These are phyloP conservation scores for Nicotiana tomentosiformis DNA, from an alignment of 257 asterid genomes.

Conservation along the genomic window DNA sequence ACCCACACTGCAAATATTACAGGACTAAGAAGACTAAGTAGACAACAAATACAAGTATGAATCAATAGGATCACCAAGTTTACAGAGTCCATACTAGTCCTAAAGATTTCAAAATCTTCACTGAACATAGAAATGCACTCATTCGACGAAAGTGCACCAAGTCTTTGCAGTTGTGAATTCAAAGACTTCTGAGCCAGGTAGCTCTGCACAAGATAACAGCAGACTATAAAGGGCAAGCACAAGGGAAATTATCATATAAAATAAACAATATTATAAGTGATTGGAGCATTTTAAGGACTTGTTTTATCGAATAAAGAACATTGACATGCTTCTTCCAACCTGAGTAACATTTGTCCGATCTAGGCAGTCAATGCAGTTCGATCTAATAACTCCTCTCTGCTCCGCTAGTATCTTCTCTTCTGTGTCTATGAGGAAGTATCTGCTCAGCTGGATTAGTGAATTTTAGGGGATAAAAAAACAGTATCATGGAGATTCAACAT, in stretches of 20 bases:
- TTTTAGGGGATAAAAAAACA: constrained; percentile 36
- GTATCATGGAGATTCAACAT: constrained; percentile 42
- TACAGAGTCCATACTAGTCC: constrained; percentile 46
- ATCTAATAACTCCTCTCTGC: constrained; percentile 78
- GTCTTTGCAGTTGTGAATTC: constrained; percentile 69
- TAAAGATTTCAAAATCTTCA: constrained; percentile 74
- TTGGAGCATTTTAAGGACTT: neutral
- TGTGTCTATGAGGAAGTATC: constrained; percentile 82
- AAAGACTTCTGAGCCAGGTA: constrained; percentile 77
- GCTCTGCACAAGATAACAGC: constrained; percentile 53
- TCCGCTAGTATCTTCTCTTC: constrained; percentile 64
- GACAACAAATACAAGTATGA: constrained; percentile 3
- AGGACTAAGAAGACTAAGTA: constrained; percentile 21
- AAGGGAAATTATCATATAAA: neutral
- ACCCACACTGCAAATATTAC: constrained; percentile 65
- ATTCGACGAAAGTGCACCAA: constrained; percentile 57
- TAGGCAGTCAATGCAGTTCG: constrained; percentile 95
- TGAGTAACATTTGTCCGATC: constrained; percentile 97
- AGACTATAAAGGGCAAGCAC: neutral
- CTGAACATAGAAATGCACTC: constrained; percentile 62
- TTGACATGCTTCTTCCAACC: constrained; percentile 44
- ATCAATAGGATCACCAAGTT: constrained; percentile 3
- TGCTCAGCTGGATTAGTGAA: constrained; percentile 85
- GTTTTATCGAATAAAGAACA: constrained; percentile 14
- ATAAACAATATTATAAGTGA: neutral